Conservation (phyloP, 2,329 filamentous ascomycete genomes). For the Colletotrichum aenigma region DNA sequence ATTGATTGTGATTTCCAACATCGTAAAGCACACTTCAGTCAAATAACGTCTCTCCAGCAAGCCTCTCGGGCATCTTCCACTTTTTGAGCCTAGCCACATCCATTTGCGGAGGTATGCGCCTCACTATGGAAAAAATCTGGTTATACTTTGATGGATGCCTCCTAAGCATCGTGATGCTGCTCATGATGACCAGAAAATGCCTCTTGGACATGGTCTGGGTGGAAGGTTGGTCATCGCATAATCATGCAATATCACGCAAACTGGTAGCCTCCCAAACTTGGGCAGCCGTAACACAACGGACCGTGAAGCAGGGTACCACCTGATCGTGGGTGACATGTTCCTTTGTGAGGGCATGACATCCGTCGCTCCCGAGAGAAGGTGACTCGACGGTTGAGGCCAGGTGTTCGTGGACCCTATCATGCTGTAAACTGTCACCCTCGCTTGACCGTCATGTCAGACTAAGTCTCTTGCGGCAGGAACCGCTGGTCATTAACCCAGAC, state of each 20-base stretch:
- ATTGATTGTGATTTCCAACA: background rate
- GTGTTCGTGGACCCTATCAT: background rate
- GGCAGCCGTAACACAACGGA: rapidly evolving
- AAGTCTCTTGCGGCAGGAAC: background rate
- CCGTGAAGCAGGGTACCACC: rapidly evolving
- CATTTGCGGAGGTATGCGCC: no score
- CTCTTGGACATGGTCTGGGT: background rate
- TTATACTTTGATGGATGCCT: no score
- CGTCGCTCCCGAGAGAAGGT: background rate
- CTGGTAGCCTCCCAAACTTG: rapidly evolving
- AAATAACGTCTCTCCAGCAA: background rate
- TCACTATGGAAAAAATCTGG: no score
- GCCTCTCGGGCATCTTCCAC: no score
- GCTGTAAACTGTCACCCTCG: rapidly evolving
- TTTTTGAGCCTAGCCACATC: no score
- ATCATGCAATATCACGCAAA: background rate
- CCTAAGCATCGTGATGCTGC: no score
- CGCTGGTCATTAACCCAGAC: background rate
- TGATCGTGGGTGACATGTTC: background rate
- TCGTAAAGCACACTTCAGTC: background rate
- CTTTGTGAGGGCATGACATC: background rate
- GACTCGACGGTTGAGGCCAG: background rate
- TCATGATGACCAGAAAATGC: no score
- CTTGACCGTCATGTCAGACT: background rate
- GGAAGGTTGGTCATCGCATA: background rate